These are phyloP conservation scores for Candida berthetii DNA, from an alignment of 805 yeast genomes.

Conservation along the genomic window DNA sequence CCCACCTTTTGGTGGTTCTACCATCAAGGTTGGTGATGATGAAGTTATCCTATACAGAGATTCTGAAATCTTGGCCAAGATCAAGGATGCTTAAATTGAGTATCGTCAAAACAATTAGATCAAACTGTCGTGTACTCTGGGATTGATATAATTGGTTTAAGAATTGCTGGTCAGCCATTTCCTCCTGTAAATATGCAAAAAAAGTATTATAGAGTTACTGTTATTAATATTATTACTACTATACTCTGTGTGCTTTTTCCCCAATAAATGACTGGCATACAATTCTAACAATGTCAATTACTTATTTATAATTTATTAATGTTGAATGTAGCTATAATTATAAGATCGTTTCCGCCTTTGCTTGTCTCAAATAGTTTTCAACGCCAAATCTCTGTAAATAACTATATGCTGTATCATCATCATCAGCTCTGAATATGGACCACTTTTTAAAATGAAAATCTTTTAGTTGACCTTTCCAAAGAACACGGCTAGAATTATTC, in stretches of 20 bases:
- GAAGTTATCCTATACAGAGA: slow-evolving; percentile 82
- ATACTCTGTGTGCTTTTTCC: too few relatives aligned
- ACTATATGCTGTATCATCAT: slow-evolving; percentile 39
- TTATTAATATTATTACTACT: too few relatives aligned
- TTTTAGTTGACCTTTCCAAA: slow-evolving; percentile 70
- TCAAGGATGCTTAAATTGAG: slow-evolving; percentile 32
- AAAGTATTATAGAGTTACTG: too few relatives aligned
- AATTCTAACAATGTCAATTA: too few relatives aligned
- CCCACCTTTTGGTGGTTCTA: slow-evolving; percentile 90
- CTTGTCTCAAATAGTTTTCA: slow-evolving; percentile 55
- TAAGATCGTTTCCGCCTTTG: slow-evolving; percentile 5
- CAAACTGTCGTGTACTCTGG: too few relatives aligned
- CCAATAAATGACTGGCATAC: too few relatives aligned
- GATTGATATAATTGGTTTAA: too few relatives aligned
- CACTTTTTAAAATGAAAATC: slow-evolving; percentile 57
- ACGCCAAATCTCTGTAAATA: slow-evolving; percentile 44
- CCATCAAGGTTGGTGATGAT: slow-evolving; percentile 83
- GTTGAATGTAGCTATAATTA: too few relatives aligned
- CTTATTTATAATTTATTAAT: too few relatives aligned
- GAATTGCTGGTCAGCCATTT: neutral
- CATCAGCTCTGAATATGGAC: slow-evolving; percentile 54
- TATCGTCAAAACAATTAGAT: slow-evolving; percentile 8
- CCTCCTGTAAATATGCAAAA: neutral
- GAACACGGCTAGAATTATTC: slow-evolving; percentile 36
- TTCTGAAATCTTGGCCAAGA: slow-evolving; percentile 90